Evolutionary conservation across 192 early-diverging fungal genomes (phyloP), one percentile per base, ranked within the genome.

Genomic region (Pilaira anomala): DNA sequence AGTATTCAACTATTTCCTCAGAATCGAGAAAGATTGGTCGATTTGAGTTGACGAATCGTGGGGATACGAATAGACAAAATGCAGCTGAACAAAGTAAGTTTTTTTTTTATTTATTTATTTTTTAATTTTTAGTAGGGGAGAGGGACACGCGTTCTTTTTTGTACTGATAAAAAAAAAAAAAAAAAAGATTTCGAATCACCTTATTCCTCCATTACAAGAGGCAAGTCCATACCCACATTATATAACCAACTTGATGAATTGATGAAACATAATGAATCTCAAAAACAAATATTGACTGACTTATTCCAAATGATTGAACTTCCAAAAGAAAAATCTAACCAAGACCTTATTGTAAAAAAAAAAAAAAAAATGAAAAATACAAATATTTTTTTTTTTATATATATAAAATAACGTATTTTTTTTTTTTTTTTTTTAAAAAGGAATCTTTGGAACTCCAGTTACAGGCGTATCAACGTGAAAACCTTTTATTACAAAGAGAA

Each of bases 241-340:
- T 54, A 52, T 26, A 46, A 49, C 4, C 77, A 82, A 61, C 48
- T 82, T 49, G 67, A 77, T 3, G 54, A 68, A 1, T 57, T 82
- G 2, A 64, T 79, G 29, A 66, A 69, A 18, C 80, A 82, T 29
- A 82, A 79, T 33, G 80, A 82, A 25, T 64, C 66, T 8, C 77
- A 78, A 44, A 69, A 73, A 14, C 60, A 44, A 8, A 48, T 77
- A 8, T 50, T 82, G 12, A 60, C 29, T 19, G 80, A 79, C n/a
- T 46, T 77, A 21, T 57, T 48, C 28, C 14, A 49, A 3, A 33
- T 54, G 8, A 30, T 65, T 44, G 45, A 55, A 9, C 14, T 39
- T 4, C 40, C 52, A 54, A 65, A 56, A 12, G 18, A 40, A 45
- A 48, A 45, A 28, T 18, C 45, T 1, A 36, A 33, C 33, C 2